These are phyloP conservation scores for Fraxinus baroniana DNA, from an alignment of 305 asterid species.

Conservation along the genomic window DNA sequence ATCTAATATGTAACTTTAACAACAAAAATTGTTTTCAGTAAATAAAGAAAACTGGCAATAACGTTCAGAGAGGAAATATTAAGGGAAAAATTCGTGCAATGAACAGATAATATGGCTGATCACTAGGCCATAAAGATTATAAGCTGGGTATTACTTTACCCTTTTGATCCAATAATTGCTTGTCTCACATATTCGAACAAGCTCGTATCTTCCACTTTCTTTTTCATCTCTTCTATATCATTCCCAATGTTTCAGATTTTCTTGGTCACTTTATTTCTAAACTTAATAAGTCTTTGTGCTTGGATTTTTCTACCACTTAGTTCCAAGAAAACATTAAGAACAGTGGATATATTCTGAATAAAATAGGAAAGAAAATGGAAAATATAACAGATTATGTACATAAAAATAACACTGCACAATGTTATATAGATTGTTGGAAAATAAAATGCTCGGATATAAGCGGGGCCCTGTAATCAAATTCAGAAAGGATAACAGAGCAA, in stretches of 20 bases:
- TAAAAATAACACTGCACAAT: background rate
- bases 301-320: background rate
- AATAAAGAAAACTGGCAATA: background rate
- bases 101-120: background rate
- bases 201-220: background rate
- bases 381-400: background rate
- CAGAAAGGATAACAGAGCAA: slow-evolving; percentile 15
- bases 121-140: background rate
- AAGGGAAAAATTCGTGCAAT: background rate
- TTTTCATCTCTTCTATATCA: background rate
- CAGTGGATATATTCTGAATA: background rate
- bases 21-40: background rate
- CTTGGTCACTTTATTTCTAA: background rate
- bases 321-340: background rate
- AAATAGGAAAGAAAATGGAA: slow-evolving; percentile 1
- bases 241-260: background rate
- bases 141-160: background rate
- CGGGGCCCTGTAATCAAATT: background rate
- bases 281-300: background rate
- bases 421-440: background rate
- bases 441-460: background rate
- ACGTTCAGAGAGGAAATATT: background rate
- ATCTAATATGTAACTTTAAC: background rate
- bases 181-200: background rate
- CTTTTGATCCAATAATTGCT: background rate